Conservation (phyloP, 2,329 filamentous ascomycete genomes). For the Trichoderma koningiopsis region DNA sequence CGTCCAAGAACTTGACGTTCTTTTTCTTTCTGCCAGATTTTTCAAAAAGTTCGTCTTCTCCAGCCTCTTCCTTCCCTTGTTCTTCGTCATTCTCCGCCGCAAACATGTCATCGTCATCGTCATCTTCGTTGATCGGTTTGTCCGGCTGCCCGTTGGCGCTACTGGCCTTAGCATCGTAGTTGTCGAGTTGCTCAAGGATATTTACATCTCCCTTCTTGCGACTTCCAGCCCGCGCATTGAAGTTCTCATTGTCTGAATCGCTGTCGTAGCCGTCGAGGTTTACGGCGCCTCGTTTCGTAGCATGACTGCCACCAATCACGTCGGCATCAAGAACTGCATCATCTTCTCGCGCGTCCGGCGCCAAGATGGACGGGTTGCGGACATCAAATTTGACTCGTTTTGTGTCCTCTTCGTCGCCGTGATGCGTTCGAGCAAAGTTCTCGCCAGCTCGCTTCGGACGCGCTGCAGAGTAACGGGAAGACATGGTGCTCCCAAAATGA, state of each 20-base stretch:
- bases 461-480: slow-evolving; percentile 31
- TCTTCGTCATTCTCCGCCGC: slow-evolving; percentile 63
- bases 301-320: slow-evolving; percentile 78
- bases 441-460: slow-evolving; percentile 84
- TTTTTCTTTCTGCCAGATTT: slow-evolving; percentile 61
- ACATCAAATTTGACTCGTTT: slow-evolving; percentile 93
- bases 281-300: slow-evolving; percentile 88
- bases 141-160: slow-evolving; percentile 37
- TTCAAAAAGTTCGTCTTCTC: slow-evolving; percentile 35
- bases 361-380: slow-evolving; percentile 90
- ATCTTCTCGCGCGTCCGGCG: slow-evolving; percentile 73
- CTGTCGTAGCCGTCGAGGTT: slow-evolving; percentile 97
- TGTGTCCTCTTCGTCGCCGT: slow-evolving; percentile 53
- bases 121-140: slow-evolving; percentile 37
- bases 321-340: slow-evolving; percentile 83
- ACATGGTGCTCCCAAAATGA: slow-evolving; percentile 23
- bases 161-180: slow-evolving; percentile 51
- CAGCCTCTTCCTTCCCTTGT: slow-evolving; percentile 38
- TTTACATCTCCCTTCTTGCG: slow-evolving; percentile 54
- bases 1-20: slow-evolving; percentile 62
- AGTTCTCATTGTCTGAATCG: slow-evolving; percentile 89
- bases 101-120: slow-evolving; percentile 78
- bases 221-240: slow-evolving; percentile 71
- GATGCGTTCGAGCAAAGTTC: slow-evolving; percentile 74
- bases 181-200: slow-evolving; percentile 56